phyloP scores from a whole-genome alignment of 306 rosid species.

The Prinsepia uniflora region DNA sequence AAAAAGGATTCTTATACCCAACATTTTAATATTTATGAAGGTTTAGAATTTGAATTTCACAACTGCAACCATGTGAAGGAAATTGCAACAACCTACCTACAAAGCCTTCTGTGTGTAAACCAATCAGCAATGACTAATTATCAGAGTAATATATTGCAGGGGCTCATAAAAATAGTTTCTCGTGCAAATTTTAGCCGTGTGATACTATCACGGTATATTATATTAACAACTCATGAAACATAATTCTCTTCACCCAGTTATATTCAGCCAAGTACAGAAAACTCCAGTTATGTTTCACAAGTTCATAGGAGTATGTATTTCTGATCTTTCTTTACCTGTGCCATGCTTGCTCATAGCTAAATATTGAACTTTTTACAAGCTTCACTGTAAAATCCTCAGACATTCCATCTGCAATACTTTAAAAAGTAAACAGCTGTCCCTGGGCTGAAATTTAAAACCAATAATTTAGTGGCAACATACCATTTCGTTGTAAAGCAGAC shows the following conservation, averaged over 20 bases:
- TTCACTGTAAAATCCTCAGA: conserved; percentile 64
- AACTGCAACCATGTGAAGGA: not conserved
- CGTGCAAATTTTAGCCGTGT: not conserved
- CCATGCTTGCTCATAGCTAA: conserved; percentile 98
- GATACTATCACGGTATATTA: not conserved
- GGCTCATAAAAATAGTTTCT: too few species aligned
- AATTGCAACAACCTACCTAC: not conserved
- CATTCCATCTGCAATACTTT: conserved; percentile 59
- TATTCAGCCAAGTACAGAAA: conserved; percentile 7
- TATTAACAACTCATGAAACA: not conserved
- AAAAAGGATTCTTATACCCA: not conserved
- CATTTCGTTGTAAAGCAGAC: conserved; percentile 81
- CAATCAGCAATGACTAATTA: not conserved
- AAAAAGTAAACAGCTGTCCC: conserved; percentile 32
- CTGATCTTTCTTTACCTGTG: conserved; percentile 63
- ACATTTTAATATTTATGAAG: not conserved
- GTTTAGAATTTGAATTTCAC: not conserved
- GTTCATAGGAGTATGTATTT: conserved; percentile 12
- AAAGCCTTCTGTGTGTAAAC: not conserved
- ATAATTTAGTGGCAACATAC: conserved; percentile 42
- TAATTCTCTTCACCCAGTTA: not conserved
- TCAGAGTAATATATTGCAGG: too few species aligned
- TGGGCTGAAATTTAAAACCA: conserved; percentile 20
- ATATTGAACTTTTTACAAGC: conserved; percentile 87
- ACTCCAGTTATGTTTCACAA: conserved; percentile 7